These are phyloP conservation scores for Puccinia coronata DNA, from an alignment of 1,284 basidiomycete species.

Conservation along the genomic window DNA sequence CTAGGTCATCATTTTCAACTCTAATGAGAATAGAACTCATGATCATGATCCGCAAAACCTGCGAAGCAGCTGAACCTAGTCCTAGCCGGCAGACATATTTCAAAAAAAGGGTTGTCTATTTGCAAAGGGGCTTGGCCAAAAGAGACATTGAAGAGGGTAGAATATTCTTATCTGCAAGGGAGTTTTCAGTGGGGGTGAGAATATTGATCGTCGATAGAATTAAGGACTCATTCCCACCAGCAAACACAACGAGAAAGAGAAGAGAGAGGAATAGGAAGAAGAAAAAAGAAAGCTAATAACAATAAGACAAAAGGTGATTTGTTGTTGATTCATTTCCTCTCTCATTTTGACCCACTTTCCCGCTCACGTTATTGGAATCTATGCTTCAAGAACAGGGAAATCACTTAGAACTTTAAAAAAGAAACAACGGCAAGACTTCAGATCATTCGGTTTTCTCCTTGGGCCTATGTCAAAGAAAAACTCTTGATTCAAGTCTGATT, in stretches of 20 bases:
- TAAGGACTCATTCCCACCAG: slow-evolving; percentile 19
- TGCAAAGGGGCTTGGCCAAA: too few relatives aligned
- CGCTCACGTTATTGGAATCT: background rate
- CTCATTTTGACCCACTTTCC: background rate
- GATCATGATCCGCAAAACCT: too few relatives aligned
- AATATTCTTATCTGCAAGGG: background rate
- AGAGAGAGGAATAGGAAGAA: background rate
- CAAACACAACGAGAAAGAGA: background rate
- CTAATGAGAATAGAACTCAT: too few relatives aligned
- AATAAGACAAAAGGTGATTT: slow-evolving; percentile 11
- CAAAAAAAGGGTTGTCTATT: background rate
- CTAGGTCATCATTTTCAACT: too few relatives aligned
- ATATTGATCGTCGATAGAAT: background rate
- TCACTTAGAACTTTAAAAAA: slow-evolving; percentile 5
- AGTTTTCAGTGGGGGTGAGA: background rate
- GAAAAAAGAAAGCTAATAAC: background rate
- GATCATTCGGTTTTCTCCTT: slow-evolving; percentile 9
- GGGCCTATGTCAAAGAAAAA: slow-evolving; percentile 1
- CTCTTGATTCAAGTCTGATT: slow-evolving; percentile 25
- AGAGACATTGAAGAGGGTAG: background rate
- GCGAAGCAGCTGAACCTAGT: too few relatives aligned
- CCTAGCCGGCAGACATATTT: too few relatives aligned
- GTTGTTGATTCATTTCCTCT: slow-evolving; percentile 5
- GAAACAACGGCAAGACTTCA: background rate
- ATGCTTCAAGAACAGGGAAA: slow-evolving; percentile 24